phyloP scores from a whole-genome alignment of 495 filamentous ascomycete species.

The Neurospora tetraspora region DNA sequence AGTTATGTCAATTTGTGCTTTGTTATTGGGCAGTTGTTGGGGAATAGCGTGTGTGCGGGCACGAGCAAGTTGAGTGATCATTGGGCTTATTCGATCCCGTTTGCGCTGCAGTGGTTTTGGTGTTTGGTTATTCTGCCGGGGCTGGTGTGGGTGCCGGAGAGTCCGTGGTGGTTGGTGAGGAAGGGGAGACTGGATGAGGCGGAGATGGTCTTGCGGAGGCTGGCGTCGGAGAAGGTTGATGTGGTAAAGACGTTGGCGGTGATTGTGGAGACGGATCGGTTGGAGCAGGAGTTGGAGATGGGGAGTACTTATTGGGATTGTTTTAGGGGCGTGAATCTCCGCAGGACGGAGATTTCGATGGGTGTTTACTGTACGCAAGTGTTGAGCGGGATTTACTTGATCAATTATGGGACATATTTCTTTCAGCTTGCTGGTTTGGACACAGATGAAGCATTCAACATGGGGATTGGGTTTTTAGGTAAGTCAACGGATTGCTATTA shows the following conservation, averaged over 20 bases:
- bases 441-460: slow-evolving; percentile 36
- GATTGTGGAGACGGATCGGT: slow-evolving; percentile 50
- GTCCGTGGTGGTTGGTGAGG: slow-evolving; percentile 54
- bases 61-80: slow-evolving; percentile 29
- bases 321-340: slow-evolving; percentile 43
- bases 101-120: slow-evolving; percentile 59
- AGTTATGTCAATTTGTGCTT: slow-evolving; percentile 57
- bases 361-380: slow-evolving; percentile 43
- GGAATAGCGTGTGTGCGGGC: slow-evolving; percentile 43
- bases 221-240: slow-evolving; percentile 31
- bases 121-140: slow-evolving; percentile 47
- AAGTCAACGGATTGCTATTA: slow-evolving; percentile 3
- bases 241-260: slow-evolving; percentile 39
- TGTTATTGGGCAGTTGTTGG: slow-evolving; percentile 54
- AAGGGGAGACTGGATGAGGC: slow-evolving; percentile 44
- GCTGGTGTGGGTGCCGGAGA: slow-evolving; percentile 49
- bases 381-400: slow-evolving; percentile 40
- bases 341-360: slow-evolving; percentile 47
- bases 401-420: slow-evolving; percentile 55
- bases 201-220: slow-evolving; percentile 29
- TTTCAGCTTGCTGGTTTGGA: slow-evolving; percentile 51
- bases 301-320: slow-evolving; percentile 47
- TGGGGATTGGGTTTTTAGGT: slow-evolving; percentile 40
- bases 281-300: slow-evolving; percentile 47
- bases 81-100: slow-evolving; percentile 49